Evolutionary conservation across 75 land plant genomes (phyloP), one percentile per base, ranked within the genome.

Genomic region (Cupressus sempervirens): DNA sequence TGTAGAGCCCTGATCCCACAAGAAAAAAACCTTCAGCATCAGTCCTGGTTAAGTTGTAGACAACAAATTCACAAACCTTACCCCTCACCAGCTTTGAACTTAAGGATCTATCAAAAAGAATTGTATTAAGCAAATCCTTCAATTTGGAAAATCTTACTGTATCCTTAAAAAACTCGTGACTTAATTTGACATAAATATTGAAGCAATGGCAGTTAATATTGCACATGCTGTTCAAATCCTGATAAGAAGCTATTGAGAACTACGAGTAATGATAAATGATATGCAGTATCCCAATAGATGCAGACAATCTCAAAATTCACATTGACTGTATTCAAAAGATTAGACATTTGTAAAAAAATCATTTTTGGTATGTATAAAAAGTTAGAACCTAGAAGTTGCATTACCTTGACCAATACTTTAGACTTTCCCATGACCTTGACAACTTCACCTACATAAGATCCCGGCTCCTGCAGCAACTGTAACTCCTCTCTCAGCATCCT

Each of bases 351-450:
- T 62, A 1, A n/a, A 23, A 6, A 23, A 23, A 20, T 26, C 4
- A 23, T 7, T 62, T 62, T 62, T 62, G 23, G 67, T 62, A 56
- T 18, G 26, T 20, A 56, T 62, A 62, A 62, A 1, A 13, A 50
- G 15, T 50, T 50, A 30, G 38, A 36, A 62, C 30, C 45, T 34
- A 32, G 29, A 46, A 86, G 58, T 36, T 46, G 35, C 36, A 54
- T 13, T 88, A 95, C 98, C 98, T 96, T 96, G 0, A 96, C 98
- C 20, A 96, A 87, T 72, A 96, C 98, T 87, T 96, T 96, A 35
- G 93, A 92, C 82, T 95, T 96, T 34, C 98, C 98, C 98, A 96
- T 96, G 30, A 96, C 98, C 84, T 96, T 96, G 35, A 96, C 97
- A 20, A 96, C 98, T 85, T 96, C 98, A 67, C 98, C 98, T 43